Percentiles rank a stretch among this genome's conserved stretches.
Conservation (phyloP, 306 rosid genomes). For the Trifolium dubium region DNA sequence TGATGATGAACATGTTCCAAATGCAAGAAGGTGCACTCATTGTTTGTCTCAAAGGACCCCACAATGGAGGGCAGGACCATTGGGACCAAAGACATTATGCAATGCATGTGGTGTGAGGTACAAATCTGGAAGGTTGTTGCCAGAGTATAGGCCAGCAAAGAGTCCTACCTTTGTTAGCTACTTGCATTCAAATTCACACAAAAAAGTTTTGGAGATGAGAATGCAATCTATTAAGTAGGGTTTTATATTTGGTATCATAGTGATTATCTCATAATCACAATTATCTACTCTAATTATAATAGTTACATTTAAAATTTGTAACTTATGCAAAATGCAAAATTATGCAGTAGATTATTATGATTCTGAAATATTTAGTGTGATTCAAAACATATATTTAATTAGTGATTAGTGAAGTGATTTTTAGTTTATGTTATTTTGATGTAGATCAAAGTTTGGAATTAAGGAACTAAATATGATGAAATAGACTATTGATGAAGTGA, state of each 20-base stretch:
- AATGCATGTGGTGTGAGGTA: conserved; percentile 58
- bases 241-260: too few species aligned
- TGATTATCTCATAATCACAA: too few species aligned
- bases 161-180: conserved; percentile 50
- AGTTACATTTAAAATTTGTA: too few species aligned
- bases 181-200: conserved; percentile 53
- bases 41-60: conserved; percentile 51
- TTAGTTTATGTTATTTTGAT: conserved; percentile 12
- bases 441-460: conserved; percentile 21
- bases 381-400: not conserved
- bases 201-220: conserved; percentile 51
- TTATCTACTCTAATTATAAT: too few species aligned
- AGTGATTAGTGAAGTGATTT: not conserved
- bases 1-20: conserved; percentile 44
- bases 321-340: too few species aligned
- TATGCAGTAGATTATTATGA: too few species aligned
- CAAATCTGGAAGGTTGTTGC: conserved; percentile 52
- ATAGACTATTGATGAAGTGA: not conserved
- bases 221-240: conserved; percentile 3
- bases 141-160: conserved; percentile 55
- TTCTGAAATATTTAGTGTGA: too few species aligned
- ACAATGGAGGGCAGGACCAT: conserved; percentile 51
- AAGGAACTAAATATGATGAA: conserved; percentile 24
- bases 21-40: conserved; percentile 54
- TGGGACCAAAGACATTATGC: conserved; percentile 49